Conservation (phyloP, 768 basidiomycete genomes). For the Lentinula guzmanii region DNA sequence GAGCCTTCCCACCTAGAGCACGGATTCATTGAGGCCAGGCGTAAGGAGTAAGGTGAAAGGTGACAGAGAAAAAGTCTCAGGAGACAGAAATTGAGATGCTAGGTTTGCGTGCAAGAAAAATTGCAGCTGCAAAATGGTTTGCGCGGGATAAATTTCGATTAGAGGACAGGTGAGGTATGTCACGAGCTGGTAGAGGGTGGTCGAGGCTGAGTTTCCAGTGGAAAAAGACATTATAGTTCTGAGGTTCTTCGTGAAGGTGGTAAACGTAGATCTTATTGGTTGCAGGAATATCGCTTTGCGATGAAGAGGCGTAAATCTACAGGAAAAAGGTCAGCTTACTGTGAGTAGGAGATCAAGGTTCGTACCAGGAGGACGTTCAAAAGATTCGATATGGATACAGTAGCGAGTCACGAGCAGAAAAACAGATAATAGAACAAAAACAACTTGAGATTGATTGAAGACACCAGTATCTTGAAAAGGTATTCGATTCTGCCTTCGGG, state of each 20-base stretch:
- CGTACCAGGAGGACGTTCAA: not conserved
- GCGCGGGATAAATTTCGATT: not conserved
- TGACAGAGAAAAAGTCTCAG: not conserved
- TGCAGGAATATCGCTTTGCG: not conserved
- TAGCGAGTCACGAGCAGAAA: not conserved
- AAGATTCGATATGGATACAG: conserved; percentile 2
- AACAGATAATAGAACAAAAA: not conserved
- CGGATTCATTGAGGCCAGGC: not conserved
- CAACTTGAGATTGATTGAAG: not conserved
- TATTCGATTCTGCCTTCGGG: too few relatives aligned
- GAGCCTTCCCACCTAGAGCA: not conserved
- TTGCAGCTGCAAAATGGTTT: not conserved
- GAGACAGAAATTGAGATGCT: not conserved
- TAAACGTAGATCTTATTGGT: not conserved
- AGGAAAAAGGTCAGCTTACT: not conserved
- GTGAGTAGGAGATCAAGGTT: not conserved
- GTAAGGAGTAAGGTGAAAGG: conserved; percentile 3
- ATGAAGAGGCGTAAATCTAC: not conserved
- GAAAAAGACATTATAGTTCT: not conserved
- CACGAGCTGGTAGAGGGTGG: conserved; percentile 1
- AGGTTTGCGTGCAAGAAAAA: not conserved
- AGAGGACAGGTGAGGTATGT: conserved; percentile 2
- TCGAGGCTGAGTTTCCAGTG: not conserved
- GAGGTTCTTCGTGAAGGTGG: not conserved
- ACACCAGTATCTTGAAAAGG: too few relatives aligned